A percentile compares a stretch with the other conserved stretches of the same genome.
phyloP scores from a whole-genome alignment of 805 yeast species.

The Hanseniaspora meyeri region DNA sequence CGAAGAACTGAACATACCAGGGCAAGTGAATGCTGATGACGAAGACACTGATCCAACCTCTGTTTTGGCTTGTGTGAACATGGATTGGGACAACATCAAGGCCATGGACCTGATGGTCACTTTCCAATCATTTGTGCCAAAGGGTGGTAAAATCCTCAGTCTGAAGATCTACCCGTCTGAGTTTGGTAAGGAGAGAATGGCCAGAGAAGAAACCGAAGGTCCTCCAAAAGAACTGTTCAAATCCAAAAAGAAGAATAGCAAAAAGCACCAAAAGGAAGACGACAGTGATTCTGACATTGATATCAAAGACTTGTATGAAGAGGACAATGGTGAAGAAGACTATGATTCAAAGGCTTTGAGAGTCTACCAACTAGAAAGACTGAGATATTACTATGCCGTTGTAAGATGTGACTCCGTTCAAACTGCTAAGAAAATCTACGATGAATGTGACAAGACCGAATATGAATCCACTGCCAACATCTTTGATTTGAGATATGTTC shows the following conservation, averaged over 20 bases:
- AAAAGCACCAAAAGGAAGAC: conserved; percentile 28
- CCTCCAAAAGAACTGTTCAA: conserved; percentile 79
- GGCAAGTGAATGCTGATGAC: conserved; percentile 34
- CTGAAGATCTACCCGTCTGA: conserved; percentile 76
- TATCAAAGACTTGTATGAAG: conserved; percentile 62
- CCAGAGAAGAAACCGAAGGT: conserved; percentile 78
- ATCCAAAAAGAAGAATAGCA: conserved; percentile 31
- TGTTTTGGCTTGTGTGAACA: conserved; percentile 79
- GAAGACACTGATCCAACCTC: conserved; percentile 77
- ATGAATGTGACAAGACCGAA: conserved; percentile 87
- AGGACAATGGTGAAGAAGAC: conserved; percentile 70
- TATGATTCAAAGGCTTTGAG: conserved; percentile 75
- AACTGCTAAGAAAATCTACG: conserved; percentile 67
- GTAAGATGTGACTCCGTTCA: conserved; percentile 63
- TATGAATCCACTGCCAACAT: conserved; percentile 90
- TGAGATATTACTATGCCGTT: conserved; percentile 86
- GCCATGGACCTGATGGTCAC: conserved; percentile 84
- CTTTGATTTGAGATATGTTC: conserved; percentile 83
- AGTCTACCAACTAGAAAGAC: conserved; percentile 81
- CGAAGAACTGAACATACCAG: conserved; percentile 28
- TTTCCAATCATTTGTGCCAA: conserved; percentile 71
- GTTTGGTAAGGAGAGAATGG: conserved; percentile 85
- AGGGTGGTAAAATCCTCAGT: conserved; percentile 54
- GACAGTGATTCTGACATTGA: conserved; percentile 46
- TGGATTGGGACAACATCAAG: conserved; percentile 94